phyloP scores from a whole-genome alignment of 2,329 filamentous ascomycete species.

The Trichoderma koningiopsis region DNA sequence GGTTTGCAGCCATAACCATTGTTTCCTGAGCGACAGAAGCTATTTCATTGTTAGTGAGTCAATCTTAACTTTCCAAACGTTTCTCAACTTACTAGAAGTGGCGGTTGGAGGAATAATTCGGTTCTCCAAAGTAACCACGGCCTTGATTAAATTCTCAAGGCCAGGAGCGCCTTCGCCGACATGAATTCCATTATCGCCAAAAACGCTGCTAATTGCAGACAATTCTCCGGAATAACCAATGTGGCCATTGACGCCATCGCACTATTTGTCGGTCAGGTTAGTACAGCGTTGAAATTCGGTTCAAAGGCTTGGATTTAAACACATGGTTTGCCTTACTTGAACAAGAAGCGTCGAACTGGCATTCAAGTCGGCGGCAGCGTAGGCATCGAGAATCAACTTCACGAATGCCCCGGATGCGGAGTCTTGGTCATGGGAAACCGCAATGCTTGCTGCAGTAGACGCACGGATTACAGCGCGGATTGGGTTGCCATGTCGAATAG shows the following conservation, averaged over 20 bases:
- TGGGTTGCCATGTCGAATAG: constrained; percentile 44
- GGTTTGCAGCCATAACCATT: constrained; percentile 37
- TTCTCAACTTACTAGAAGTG: constrained; percentile 23
- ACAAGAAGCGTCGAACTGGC: not conserved
- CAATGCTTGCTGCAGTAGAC: constrained; percentile 39
- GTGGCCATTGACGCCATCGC: not conserved
- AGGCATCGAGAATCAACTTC: constrained; percentile 15
- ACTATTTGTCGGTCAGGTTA: not conserved
- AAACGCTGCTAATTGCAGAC: not conserved
- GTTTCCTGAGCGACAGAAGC: constrained; percentile 34
- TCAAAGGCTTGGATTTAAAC: not conserved
- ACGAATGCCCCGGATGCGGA: not conserved
- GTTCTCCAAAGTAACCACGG: constrained; percentile 36
- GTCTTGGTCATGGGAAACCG: not conserved
- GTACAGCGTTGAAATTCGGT: not conserved
- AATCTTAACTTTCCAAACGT: not conserved
- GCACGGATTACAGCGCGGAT: constrained; percentile 39
- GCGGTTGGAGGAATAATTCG: constrained; percentile 33
- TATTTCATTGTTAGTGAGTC: not conserved
- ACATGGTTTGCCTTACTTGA: constrained; percentile 27
- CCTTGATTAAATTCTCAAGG: constrained; percentile 37
- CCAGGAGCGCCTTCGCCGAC: constrained; percentile 34
- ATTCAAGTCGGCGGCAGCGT: constrained; percentile 8
- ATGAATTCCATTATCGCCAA: not conserved
- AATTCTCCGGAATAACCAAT: not conserved